Percentiles rank a stretch among this genome's conserved stretches.
These are phyloP conservation scores for Epichloe gansuensis DNA, from an alignment of 2,329 filamentous ascomycete genomes.

Conservation along the genomic window DNA sequence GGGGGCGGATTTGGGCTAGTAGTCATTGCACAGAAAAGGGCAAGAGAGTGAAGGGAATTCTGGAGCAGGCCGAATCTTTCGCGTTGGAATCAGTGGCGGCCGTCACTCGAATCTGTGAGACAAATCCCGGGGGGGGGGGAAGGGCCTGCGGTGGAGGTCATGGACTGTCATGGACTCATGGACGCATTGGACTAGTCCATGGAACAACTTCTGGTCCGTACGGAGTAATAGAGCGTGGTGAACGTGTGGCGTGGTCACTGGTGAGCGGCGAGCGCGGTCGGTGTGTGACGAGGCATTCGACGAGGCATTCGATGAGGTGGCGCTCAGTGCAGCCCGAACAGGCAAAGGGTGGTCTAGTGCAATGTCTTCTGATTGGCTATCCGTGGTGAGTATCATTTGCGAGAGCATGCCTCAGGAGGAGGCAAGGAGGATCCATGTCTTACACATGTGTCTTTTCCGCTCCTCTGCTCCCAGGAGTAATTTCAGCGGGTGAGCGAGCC, in stretches of 20 bases:
- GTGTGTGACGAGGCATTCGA: slow-evolving; percentile 1
- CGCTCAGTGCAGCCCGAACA: background rate
- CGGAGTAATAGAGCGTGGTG: no score
- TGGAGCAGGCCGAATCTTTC: background rate
- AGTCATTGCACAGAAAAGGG: slow-evolving; percentile 4
- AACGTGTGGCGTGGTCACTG: no score
- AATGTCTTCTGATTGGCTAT: background rate
- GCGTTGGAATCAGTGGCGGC: background rate
- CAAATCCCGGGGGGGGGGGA: background rate
- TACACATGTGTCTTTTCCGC: background rate
- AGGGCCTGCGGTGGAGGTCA: background rate
- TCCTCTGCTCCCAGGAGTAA: background rate
- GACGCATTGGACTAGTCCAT: no score
- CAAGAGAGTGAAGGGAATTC: background rate
- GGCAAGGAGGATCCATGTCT: slow-evolving; percentile 4
- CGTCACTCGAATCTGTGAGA: slow-evolving; percentile 1
- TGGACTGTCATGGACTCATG: background rate
- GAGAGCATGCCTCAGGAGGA: slow-evolving; percentile 4
- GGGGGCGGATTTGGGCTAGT: background rate
- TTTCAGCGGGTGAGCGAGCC: background rate
- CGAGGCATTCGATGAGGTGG: slow-evolving; percentile 4
- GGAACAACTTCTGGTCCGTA: background rate
- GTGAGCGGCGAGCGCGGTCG: no score
- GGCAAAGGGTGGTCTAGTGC: background rate
- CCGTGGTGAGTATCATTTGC: background rate